Evolutionary conservation across 1,284 basidiomycete genomes (phyloP), one percentile per base, ranked within the genome.

Genomic region (Ustilago vetiveriae): DNA sequence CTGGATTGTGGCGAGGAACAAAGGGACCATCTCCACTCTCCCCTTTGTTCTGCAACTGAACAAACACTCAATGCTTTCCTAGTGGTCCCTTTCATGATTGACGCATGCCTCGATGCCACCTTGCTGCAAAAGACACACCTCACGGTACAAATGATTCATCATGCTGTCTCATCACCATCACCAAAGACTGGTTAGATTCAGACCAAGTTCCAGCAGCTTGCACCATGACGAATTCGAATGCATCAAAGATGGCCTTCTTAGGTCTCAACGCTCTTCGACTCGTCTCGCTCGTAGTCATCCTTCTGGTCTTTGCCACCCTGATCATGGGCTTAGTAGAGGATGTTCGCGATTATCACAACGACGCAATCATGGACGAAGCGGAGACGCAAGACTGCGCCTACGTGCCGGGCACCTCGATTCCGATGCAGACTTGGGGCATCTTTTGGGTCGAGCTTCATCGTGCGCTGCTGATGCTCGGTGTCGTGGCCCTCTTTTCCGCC

Each of bases 401-500:
- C 22, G 48, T 66, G 3, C 74, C 71, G 4, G 73, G 74, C 16
- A 75, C 70, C 0, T 64, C 60, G 13, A 63, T 76, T 33, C 75
- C 75, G 6, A 71, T 63, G 46, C 68, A 72, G 29, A 64, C 70
- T 1, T 75, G 75, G 72, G 75, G 75, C 37, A 50, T 75, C 42
- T 77, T 77, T 30, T 77, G 75, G 75, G 54, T 64, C 22, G 71
- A 74, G 39, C 19, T 77, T 1, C 67, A 77, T 37, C 63, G 74
- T 13, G 29, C 39, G 13, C 45, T 69, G 5, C 41, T 74, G n/a
- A 14, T 77, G 3, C 10, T 69, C 16, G 52, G 53, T 21, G 46
- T 50, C 3, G 26, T 69, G 0, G 19, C 67, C 3, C 45, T 70
- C 26, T 56, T 73, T 10, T 22, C 55, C 9, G 42, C 67, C 32